Evolutionary conservation across 169 alveolate species (phyloP).

Genomic region (Plasmodium fragile): DNA sequence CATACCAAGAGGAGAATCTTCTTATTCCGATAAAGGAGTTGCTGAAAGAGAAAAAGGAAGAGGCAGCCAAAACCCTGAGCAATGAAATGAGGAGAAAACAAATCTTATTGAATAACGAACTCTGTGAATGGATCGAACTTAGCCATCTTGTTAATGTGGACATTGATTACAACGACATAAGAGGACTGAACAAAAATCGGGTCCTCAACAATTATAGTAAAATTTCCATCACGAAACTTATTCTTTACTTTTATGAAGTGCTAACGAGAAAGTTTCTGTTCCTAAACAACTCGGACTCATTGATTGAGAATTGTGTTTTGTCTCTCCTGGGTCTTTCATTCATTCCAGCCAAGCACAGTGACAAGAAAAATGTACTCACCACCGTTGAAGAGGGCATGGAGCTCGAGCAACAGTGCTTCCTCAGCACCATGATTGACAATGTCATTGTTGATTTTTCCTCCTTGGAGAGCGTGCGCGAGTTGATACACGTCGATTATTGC

Average conservation of each 20-base stretch:
- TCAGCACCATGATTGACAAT: constrained; percentile 17
- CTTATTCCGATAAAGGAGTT: constrained; percentile 27
- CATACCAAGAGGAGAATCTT: not conserved
- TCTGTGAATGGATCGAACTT: constrained; percentile 73
- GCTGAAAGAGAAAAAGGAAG: constrained; percentile 17
- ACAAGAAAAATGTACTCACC: constrained; percentile 19
- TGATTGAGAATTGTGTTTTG: constrained; percentile 50
- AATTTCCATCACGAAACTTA: constrained; percentile 58
- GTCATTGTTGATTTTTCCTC: constrained; percentile 32
- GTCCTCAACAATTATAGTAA: constrained; percentile 58
- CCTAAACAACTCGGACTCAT: constrained; percentile 42
- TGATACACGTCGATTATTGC: constrained; percentile 11
- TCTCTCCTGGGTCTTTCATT: constrained; percentile 55
- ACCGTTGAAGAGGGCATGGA: constrained; percentile 42
- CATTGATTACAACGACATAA: constrained; percentile 49
- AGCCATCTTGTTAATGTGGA: constrained; percentile 63
- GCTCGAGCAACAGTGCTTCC: constrained; percentile 45
- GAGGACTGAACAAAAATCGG: constrained; percentile 17
- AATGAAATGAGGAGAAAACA: constrained; percentile 35
- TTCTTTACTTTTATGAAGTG: constrained; percentile 72
- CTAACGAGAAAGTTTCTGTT: constrained; percentile 49
- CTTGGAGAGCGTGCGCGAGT: constrained; percentile 23
- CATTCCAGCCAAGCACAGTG: constrained; percentile 41
- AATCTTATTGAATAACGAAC: constrained; percentile 59
- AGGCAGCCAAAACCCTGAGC: constrained; percentile 30